A percentile compares a stretch with the other conserved stretches of the same genome.
phyloP scores from a whole-genome alignment of 257 asterid species.

The Petunia axillaris region DNA sequence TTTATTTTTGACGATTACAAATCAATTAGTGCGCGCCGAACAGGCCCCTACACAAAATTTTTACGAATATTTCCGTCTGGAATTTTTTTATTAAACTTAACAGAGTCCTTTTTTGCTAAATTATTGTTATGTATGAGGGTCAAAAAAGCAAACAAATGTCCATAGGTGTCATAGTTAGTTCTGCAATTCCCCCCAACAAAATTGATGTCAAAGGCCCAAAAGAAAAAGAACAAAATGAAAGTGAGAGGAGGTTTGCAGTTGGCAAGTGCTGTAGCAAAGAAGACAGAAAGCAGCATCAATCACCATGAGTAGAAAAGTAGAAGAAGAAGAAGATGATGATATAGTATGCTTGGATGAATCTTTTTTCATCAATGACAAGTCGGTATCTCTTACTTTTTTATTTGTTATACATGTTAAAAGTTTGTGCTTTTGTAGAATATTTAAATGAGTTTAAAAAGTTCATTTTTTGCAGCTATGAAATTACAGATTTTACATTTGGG shows the following conservation, averaged over 20 bases:
- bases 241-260: neutral
- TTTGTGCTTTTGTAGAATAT: neutral
- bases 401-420: neutral
- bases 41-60: too few species aligned
- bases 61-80: too few species aligned
- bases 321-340: conserved; percentile 60
- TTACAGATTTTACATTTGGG: conserved; percentile 74
- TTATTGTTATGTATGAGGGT: too few species aligned
- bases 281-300: neutral
- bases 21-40: too few species aligned
- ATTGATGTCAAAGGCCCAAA: neutral
- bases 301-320: conserved; percentile 23
- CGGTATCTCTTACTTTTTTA: conserved; percentile 3
- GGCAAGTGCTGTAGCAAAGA: neutral
- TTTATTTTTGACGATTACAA: too few species aligned
- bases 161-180: too few species aligned
- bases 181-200: neutral
- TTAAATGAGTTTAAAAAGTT: neutral
- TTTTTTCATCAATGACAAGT: conserved; percentile 85
- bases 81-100: too few species aligned
- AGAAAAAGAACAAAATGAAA: neutral
- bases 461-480: conserved; percentile 63
- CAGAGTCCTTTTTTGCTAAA: too few species aligned
- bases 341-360: conserved; percentile 74
- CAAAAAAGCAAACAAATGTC: too few species aligned